phyloP scores from a whole-genome alignment of 2,329 filamentous ascomycete genomes.

The Fusarium sp. region DNA sequence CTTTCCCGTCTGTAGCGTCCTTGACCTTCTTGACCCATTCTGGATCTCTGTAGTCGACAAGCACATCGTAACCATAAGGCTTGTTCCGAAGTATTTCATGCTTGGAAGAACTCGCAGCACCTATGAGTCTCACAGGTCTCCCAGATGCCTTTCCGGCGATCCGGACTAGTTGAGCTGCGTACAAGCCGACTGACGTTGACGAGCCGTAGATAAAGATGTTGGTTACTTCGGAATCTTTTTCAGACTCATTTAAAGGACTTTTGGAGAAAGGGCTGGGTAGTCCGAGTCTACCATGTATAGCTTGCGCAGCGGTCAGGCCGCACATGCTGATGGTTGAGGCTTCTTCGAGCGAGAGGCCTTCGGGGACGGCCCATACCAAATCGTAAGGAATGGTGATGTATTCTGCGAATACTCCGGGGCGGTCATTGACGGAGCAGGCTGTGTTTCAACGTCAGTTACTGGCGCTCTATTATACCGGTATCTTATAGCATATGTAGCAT shows the following conservation, averaged over 20 bases:
- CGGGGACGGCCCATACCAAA: slow-evolving; percentile 56
- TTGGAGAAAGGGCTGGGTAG: slow-evolving; percentile 52
- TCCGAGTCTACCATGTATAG: slow-evolving; percentile 55
- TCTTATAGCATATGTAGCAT: too few species aligned
- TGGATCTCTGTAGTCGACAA: slow-evolving; percentile 56
- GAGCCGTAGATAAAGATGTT: slow-evolving; percentile 53
- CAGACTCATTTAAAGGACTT: fast-evolving
- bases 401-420: slow-evolving; percentile 61
- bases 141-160: slow-evolving; percentile 21
- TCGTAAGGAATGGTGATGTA: slow-evolving; percentile 54
- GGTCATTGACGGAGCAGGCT: slow-evolving; percentile 58
- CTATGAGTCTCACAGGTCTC: slow-evolving; percentile 45
- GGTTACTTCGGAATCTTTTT: background rate
- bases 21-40: slow-evolving; percentile 53
- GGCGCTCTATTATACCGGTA: fast-evolving
- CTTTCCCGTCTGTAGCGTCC: slow-evolving; percentile 39
- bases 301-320: slow-evolving; percentile 60
- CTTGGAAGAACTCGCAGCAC: slow-evolving; percentile 48
- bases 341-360: slow-evolving; percentile 51
- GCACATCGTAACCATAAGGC: slow-evolving; percentile 55
- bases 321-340: slow-evolving; percentile 58
- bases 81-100: slow-evolving; percentile 46
- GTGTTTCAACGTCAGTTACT: fast-evolving
- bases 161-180: slow-evolving; percentile 51
- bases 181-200: slow-evolving; percentile 53